Conservation (phyloP, 768 basidiomycete species). For the Fomitopsis serialis region DNA sequence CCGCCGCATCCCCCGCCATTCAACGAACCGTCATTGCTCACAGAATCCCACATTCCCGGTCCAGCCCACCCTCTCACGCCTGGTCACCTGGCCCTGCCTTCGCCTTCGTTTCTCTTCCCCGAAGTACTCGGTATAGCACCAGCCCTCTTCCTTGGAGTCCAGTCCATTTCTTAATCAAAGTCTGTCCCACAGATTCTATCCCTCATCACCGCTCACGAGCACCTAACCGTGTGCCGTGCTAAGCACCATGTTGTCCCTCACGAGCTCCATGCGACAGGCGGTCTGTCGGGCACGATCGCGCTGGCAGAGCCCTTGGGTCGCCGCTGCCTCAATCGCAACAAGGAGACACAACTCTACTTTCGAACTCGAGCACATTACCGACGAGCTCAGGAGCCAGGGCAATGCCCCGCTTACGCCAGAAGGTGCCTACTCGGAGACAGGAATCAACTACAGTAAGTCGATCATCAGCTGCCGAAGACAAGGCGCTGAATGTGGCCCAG, state of each 20-base stretch:
- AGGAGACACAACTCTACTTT: neutral
- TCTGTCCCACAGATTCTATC: neutral
- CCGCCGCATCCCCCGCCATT: neutral
- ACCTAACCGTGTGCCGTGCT: neutral
- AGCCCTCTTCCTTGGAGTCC: neutral
- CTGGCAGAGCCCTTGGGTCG: neutral
- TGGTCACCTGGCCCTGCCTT: slow-evolving; percentile 1
- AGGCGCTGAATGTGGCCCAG: no score
- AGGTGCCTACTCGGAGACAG: neutral
- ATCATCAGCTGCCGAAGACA: no score
- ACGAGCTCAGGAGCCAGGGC: neutral
- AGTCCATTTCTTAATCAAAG: neutral
- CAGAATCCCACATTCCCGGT: neutral
- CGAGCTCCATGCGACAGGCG: slow-evolving; percentile 8
- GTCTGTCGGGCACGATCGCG: slow-evolving; percentile 6
- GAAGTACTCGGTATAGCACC: neutral
- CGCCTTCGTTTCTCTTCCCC: neutral
- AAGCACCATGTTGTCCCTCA: slow-evolving; percentile 8
- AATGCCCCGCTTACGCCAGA: neutral
- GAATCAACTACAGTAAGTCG: no score
- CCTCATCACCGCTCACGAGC: neutral
- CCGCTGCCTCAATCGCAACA: neutral
- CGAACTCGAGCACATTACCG: neutral
- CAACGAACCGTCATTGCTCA: neutral
- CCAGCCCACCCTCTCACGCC: neutral